Percentiles rank a stretch among this genome's conserved stretches.
Conservation (phyloP, 495 filamentous ascomycete species). For the Penicillium roqueforti region DNA sequence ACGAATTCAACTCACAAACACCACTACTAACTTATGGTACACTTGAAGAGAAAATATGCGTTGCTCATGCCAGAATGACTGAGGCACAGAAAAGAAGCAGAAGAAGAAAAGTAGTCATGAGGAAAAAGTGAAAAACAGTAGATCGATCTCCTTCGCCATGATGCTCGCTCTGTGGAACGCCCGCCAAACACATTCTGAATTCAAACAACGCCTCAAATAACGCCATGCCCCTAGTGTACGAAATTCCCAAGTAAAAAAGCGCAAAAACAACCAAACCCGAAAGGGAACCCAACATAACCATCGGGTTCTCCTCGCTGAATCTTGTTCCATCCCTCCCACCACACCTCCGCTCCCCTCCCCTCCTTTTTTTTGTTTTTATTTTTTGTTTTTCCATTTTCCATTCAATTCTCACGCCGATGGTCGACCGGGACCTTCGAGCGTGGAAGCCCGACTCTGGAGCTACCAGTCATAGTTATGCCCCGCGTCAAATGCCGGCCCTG, state of each 20-base stretch:
- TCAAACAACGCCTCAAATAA: conserved; percentile 4
- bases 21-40: conserved; percentile 11
- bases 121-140: not conserved
- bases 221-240: conserved; percentile 13
- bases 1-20: not conserved
- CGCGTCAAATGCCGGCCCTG: conserved; percentile 15
- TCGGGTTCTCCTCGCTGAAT: conserved; percentile 5
- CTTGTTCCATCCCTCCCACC: not conserved
- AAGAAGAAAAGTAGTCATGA: conserved; percentile 1
- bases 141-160: conserved; percentile 3
- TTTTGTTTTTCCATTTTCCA: no score
- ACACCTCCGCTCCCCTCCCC: not conserved
- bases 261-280: conserved; percentile 1
- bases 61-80: not conserved
- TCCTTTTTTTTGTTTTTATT: conserved; percentile 4
- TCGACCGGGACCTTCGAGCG: conserved; percentile 17
- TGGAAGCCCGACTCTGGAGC: conserved; percentile 1
- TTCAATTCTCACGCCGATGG: conserved; percentile 19
- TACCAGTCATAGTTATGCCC: conserved; percentile 22
- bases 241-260: conserved; percentile 6
- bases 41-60: conserved; percentile 9
- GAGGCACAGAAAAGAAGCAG: not conserved
- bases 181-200: conserved; percentile 1
- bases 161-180: conserved; percentile 10
- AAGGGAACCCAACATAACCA: conserved; percentile 11